These are phyloP conservation scores for Rhizophora mangle DNA, from an alignment of 345 rosid genomes.

Conservation along the genomic window DNA sequence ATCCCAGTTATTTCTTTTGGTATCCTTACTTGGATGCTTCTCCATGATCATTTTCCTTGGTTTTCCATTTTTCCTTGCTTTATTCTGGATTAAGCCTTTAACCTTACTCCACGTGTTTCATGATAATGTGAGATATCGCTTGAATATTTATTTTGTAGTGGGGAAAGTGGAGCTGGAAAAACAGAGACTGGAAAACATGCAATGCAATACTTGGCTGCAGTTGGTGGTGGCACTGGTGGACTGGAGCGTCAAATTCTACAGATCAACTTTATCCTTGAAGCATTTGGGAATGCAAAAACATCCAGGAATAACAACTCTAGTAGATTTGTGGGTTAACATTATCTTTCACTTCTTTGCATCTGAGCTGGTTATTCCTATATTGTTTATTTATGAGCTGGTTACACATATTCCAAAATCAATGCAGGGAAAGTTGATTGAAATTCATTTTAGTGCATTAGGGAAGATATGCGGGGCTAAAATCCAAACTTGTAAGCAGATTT, in stretches of 20 bases:
- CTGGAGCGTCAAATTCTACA: slow-evolving; percentile 63
- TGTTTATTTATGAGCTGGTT: slow-evolving; percentile 4
- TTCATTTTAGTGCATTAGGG: slow-evolving; percentile 71
- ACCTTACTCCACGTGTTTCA: neutral
- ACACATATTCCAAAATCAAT: slow-evolving; percentile 21
- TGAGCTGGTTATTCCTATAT: neutral
- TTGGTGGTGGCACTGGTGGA: slow-evolving; percentile 76
- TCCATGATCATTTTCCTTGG: too few relatives aligned
- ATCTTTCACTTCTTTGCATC: slow-evolving; percentile 6
- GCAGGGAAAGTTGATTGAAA: slow-evolving; percentile 90
- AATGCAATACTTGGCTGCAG: slow-evolving; percentile 86
- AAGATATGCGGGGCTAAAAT: slow-evolving; percentile 84
- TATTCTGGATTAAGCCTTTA: slow-evolving; percentile 9
- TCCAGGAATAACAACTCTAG: slow-evolving; percentile 88
- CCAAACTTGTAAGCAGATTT: slow-evolving; percentile 68
- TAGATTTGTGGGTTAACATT: slow-evolving; percentile 67
- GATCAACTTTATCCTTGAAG: slow-evolving; percentile 76
- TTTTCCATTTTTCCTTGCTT: neutral
- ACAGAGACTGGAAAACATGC: slow-evolving; percentile 94
- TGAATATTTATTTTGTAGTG: slow-evolving; percentile 47
- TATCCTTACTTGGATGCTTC: neutral
- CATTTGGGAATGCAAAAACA: slow-evolving; percentile 98
- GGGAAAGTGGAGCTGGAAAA: slow-evolving; percentile 98
- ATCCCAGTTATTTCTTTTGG: neutral
- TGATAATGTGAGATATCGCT: slow-evolving; percentile 10